Evolutionary conservation across 331 rosid genomes (phyloP).

Genomic region (Acacia pycnantha): DNA sequence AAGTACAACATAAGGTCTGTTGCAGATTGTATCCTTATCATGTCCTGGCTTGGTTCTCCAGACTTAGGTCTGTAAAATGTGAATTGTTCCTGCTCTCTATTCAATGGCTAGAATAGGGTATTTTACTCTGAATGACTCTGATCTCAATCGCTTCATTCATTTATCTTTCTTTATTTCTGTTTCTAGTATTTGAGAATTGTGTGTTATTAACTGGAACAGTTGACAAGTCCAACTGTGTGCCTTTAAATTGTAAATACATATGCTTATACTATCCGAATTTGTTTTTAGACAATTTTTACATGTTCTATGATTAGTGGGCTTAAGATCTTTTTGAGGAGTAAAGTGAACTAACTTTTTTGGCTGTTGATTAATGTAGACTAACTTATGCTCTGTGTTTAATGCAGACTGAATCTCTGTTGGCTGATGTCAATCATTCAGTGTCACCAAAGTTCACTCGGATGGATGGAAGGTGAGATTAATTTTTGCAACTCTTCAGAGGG

Average conservation of each 20-base stretch:
- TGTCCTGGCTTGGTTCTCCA: background rate
- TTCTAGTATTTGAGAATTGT: background rate
- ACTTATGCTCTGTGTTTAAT: background rate
- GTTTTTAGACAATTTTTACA: background rate
- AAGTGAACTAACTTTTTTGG: background rate
- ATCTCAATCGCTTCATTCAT: background rate
- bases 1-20: background rate
- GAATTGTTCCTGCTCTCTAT: background rate
- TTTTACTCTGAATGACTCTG: background rate
- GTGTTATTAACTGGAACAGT: background rate
- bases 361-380: background rate
- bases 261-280: background rate
- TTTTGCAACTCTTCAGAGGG: background rate
- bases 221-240: background rate
- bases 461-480: slow-evolving; percentile 46
- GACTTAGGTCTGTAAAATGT: background rate
- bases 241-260: background rate
- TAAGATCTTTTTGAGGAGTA: slow-evolving; percentile 8
- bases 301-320: background rate
- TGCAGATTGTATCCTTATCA: background rate
- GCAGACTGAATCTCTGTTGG: slow-evolving; percentile 49
- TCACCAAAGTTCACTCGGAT: slow-evolving; percentile 31
- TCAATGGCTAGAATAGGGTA: background rate
- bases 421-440: slow-evolving; percentile 24
- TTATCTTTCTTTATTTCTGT: slow-evolving; percentile 4